A percentile compares a stretch with the other conserved stretches of the same genome.
phyloP scores from a whole-genome alignment of 2,329 filamentous ascomycete genomes.

The Keithomyces neogunnii region DNA sequence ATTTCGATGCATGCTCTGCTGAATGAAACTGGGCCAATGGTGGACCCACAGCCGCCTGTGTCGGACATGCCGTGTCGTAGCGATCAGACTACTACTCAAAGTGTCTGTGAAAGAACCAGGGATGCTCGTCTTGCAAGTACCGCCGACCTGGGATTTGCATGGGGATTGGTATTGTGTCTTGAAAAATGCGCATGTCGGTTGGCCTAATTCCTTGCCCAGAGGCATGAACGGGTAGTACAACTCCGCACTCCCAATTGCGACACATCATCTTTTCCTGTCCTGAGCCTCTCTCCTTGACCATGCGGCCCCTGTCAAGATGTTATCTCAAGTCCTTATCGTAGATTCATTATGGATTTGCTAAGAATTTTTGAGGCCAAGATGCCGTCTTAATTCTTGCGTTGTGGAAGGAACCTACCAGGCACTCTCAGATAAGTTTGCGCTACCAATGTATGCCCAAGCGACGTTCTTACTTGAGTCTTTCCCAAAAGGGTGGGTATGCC shows the following conservation, averaged over 20 bases:
- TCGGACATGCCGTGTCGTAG: constrained; percentile 1
- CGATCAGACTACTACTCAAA: constrained; percentile 10
- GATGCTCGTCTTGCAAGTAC: constrained; percentile 33
- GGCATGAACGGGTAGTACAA: constrained; percentile 55
- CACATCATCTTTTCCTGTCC: constrained; percentile 69
- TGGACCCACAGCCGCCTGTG: constrained; percentile 2
- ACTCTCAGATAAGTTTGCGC: constrained; percentile 85
- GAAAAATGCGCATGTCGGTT: constrained; percentile 34
- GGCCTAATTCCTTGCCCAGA: constrained; percentile 8
- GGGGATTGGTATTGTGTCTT: constrained; percentile 50
- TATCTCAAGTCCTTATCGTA: constrained; percentile 1
- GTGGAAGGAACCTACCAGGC: constrained; percentile 61
- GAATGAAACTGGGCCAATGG: background rate
- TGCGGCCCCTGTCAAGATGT: constrained; percentile 54
- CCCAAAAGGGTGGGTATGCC: constrained; percentile 9
- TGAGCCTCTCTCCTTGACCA: constrained; percentile 60
- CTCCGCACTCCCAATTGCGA: constrained; percentile 94
- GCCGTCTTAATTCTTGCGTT: too few relatives aligned
- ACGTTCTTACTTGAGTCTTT: background rate
- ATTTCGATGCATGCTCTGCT: constrained; percentile 8
- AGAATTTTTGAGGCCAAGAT: too few relatives aligned
- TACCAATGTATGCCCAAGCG: constrained; percentile 81
- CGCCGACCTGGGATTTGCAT: constrained; percentile 50
- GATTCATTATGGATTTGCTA: too few relatives aligned
- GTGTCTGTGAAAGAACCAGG: constrained; percentile 32